Percentiles rank a stretch among this genome's conserved stretches.
These are phyloP conservation scores for Fraxinus americana DNA, from an alignment of 257 asterid species.

Conservation along the genomic window DNA sequence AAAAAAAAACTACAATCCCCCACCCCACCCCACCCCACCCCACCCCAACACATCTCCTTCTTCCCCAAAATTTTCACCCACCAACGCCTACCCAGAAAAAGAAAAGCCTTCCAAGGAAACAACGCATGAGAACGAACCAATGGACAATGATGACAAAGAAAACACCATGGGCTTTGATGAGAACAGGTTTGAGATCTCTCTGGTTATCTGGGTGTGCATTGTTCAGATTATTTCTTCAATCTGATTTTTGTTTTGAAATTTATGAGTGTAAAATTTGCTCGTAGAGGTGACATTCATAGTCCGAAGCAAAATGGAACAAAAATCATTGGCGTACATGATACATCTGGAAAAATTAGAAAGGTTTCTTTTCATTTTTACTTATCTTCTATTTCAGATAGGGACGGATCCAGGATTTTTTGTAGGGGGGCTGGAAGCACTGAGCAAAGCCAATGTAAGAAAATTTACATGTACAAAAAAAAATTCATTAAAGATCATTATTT, in stretches of 20 bases:
- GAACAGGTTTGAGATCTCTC: slow-evolving; percentile 34
- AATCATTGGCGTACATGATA: slow-evolving; percentile 28
- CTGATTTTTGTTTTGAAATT: background rate
- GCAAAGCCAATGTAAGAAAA: too few species aligned
- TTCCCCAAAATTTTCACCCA: too few species aligned
- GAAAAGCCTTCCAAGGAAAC: slow-evolving; percentile 15
- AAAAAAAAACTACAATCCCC: too few species aligned
- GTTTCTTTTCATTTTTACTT: slow-evolving; percentile 17
- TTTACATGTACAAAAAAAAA: too few species aligned
- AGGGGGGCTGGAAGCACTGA: too few species aligned
- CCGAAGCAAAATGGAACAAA: slow-evolving; percentile 23
- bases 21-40: too few species aligned
- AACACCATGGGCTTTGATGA: slow-evolving; percentile 35
- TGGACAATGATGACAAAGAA: slow-evolving; percentile 42
- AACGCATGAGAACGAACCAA: slow-evolving; percentile 10
- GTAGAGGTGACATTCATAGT: slow-evolving; percentile 31
- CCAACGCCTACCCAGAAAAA: too few species aligned
- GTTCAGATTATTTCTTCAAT: background rate
- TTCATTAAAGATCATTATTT: too few species aligned
- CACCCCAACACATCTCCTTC: too few species aligned
- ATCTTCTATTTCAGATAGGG: background rate
- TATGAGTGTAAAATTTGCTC: background rate
- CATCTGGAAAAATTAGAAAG: slow-evolving; percentile 25
- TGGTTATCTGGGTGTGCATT: background rate
- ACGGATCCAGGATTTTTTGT: too few species aligned